phyloP scores from a whole-genome alignment of 1,139 yeast species.

The Trichomonascaceae sp. region DNA sequence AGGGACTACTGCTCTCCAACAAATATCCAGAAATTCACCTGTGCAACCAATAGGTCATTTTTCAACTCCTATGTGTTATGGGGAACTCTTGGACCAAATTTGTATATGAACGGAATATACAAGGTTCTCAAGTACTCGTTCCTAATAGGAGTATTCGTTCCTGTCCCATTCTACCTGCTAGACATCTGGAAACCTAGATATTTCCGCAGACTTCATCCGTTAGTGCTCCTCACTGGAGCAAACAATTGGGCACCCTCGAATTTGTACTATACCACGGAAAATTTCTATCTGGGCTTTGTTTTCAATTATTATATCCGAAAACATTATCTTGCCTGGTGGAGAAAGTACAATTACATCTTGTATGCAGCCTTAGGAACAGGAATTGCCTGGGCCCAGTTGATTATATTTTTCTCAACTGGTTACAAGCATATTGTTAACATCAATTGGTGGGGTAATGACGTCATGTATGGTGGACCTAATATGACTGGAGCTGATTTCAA shows the following conservation, averaged over 20 bases:
- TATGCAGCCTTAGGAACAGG: slow-evolving; percentile 54
- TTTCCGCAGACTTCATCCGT: slow-evolving; percentile 38
- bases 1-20: slow-evolving; percentile 41
- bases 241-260: slow-evolving; percentile 45
- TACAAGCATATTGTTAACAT: slow-evolving; percentile 36
- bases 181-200: slow-evolving; percentile 32
- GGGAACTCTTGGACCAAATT: slow-evolving; percentile 60
- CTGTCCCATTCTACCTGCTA: slow-evolving; percentile 38
- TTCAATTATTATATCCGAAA: slow-evolving; percentile 50
- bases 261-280: slow-evolving; percentile 45
- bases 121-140: slow-evolving; percentile 47
- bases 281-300: slow-evolving; percentile 43
- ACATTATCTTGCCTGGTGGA: slow-evolving; percentile 45
- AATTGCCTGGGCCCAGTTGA: slow-evolving; percentile 28
- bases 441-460: slow-evolving; percentile 57
- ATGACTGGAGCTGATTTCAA: slow-evolving; percentile 37
- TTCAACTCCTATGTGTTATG: slow-evolving; percentile 40
- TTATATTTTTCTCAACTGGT: slow-evolving; percentile 52
- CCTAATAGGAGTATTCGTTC: slow-evolving; percentile 48
- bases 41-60: slow-evolving; percentile 37
- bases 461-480: slow-evolving; percentile 39
- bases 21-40: slow-evolving; percentile 33
- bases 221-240: slow-evolving; percentile 47
- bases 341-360: slow-evolving; percentile 47
- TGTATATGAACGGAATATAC: slow-evolving; percentile 44